phyloP scores from a whole-genome alignment of 345 rosid species.

The Rhodamnia argentea region DNA sequence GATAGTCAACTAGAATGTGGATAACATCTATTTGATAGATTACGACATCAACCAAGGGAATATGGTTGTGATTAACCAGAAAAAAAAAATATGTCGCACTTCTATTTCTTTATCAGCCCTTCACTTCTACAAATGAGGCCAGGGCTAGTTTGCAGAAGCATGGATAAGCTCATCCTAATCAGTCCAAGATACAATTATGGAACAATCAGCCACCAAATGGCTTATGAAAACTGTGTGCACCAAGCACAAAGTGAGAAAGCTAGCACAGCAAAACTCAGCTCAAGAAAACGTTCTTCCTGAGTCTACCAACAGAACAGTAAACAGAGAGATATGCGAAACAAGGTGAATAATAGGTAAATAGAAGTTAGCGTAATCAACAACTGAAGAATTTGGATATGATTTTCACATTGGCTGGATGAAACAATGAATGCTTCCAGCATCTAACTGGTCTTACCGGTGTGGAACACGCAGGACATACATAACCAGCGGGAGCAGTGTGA shows the following conservation, averaged over 20 bases:
- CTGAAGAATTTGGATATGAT: background rate
- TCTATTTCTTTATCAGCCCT: background rate
- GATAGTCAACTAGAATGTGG: background rate
- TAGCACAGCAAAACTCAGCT: background rate
- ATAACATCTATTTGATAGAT: background rate
- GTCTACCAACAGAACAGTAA: background rate
- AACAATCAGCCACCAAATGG: background rate
- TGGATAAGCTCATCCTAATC: background rate
- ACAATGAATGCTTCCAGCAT: background rate
- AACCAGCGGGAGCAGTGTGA: conserved; percentile 98
- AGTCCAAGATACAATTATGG: background rate
- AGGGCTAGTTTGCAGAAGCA: background rate
- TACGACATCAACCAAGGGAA: background rate
- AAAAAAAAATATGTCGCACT: background rate
- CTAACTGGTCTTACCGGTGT: conserved; percentile 47
- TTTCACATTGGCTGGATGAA: background rate
- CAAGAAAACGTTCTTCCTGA: background rate
- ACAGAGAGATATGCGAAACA: background rate
- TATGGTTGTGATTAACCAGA: background rate
- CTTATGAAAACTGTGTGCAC: background rate
- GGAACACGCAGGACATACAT: conserved; percentile 77
- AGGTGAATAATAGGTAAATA: background rate
- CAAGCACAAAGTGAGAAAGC: background rate
- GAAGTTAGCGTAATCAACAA: background rate
- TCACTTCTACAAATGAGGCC: background rate